Conservation (phyloP, 441 rosid species). For the Daphne laureola region DNA sequence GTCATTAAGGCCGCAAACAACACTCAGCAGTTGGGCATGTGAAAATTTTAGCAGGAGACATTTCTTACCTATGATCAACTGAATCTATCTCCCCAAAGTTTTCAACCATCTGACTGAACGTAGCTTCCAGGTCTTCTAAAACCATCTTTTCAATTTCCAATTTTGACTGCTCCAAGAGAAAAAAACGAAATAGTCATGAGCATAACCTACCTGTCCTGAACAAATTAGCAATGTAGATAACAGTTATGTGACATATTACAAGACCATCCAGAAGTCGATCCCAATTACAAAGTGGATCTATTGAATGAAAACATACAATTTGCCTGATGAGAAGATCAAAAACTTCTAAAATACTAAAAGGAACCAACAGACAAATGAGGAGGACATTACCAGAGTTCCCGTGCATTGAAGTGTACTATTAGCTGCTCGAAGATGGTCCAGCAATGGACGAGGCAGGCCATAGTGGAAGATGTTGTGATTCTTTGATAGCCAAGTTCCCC, state of each 20-base stretch:
- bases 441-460: slow-evolving; percentile 74
- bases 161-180: slow-evolving; percentile 38
- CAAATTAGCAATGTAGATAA: too few species aligned
- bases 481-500: slow-evolving; percentile 85
- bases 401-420: slow-evolving; percentile 17
- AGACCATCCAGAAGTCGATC: too few species aligned
- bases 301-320: too few species aligned
- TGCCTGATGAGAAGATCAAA: too few species aligned
- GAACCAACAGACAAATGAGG: slow-evolving; percentile 8
- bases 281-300: too few species aligned
- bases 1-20: neutral
- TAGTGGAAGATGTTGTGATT: slow-evolving; percentile 62
- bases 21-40: slow-evolving; percentile 5
- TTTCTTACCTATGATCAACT: slow-evolving; percentile 26
- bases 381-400: slow-evolving; percentile 35
- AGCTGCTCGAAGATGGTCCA: slow-evolving; percentile 58
- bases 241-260: too few species aligned
- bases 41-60: slow-evolving; percentile 7
- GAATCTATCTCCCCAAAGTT: slow-evolving; percentile 45
- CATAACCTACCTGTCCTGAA: neutral
- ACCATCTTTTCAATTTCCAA: slow-evolving; percentile 59
- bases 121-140: slow-evolving; percentile 49
- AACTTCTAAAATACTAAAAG: neutral
- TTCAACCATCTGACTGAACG: slow-evolving; percentile 58
- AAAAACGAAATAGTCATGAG: slow-evolving; percentile 1